A percentile compares a stretch with the other conserved stretches of the same genome.
Conservation (phyloP, 2,329 filamentous ascomycete genomes). For the Clarireedia homoeocarpa region DNA sequence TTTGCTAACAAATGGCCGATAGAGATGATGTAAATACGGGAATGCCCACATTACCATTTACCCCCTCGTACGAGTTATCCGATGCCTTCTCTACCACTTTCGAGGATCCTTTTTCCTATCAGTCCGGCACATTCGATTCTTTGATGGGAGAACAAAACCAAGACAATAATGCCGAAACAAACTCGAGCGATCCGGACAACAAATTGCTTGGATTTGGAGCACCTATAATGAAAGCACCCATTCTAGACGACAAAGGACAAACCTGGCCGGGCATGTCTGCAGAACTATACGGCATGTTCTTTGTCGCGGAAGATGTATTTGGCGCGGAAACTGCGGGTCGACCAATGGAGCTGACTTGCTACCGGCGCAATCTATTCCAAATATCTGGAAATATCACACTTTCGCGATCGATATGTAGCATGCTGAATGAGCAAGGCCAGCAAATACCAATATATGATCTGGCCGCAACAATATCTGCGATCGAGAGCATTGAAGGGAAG, state of each 20-base stretch:
- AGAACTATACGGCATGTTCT: conserved; percentile 79
- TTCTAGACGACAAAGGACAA: conserved; percentile 59
- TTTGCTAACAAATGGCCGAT: not conserved
- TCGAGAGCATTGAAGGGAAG: conserved; percentile 89
- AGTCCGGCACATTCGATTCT: conserved; percentile 37
- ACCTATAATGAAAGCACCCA: conserved; percentile 49
- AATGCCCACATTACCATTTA: conserved; percentile 43
- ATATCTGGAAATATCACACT: conserved; percentile 82
- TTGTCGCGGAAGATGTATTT: conserved; percentile 76
- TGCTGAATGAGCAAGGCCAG: conserved; percentile 69
- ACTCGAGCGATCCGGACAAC: conserved; percentile 45
- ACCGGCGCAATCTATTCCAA: conserved; percentile 89
- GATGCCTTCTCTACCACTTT: conserved; percentile 53
- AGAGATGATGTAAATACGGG: conserved; percentile 10
- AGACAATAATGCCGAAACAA: conserved; percentile 13
- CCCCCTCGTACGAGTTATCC: conserved; percentile 53
- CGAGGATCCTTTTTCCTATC: conserved; percentile 56
- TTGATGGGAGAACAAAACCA: conserved; percentile 26
- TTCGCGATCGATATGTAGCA: conserved; percentile 62
- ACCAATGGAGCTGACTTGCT: conserved; percentile 84
- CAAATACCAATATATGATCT: conserved; percentile 71
- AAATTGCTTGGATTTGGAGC: conserved; percentile 70
- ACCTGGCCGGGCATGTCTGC: conserved; percentile 61
- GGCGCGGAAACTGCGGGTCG: conserved; percentile 37
- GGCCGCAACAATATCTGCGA: conserved; percentile 73